Evolutionary conservation across 257 asterid genomes (phyloP), one percentile per base, ranked within the genome.

Genomic region (Ballota nigra): DNA sequence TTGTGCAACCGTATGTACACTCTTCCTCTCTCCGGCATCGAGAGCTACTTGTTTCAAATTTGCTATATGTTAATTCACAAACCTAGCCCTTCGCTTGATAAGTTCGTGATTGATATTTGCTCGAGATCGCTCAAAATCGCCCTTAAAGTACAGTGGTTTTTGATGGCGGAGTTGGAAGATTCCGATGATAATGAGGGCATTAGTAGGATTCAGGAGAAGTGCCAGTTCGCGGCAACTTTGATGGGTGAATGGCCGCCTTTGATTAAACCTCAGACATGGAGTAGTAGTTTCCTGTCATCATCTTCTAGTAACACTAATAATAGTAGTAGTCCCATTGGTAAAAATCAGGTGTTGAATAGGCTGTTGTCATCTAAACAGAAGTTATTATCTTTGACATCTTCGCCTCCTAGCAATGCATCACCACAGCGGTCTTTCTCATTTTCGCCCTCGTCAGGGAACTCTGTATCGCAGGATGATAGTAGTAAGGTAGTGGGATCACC

Each of bases 141-240:
- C 4, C 82, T 92, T 28, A 92, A 92, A 78, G 98, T 92, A 36
- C 93, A 92, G 68, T 92, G 98, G 98, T 87, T 92, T 81, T 72
- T 92, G 84, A 87, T 92, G 92, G 96, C 96, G 62, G 98, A 92
- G 89, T 80, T 92, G 80, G 98, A 92, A 83, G 98, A 92, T 76
- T 80, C 82, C 2, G 98, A 92, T 81, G 98, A 92, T 79, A 92
- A 86, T 75, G 96, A 92, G 60, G 98, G 96, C 53, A 87, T 92
- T 76, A 87, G 94, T 77, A 85, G 96, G 86, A 86, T 92, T 82
- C 96, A 92, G 82, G 98, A 92, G 82, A 92, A 89, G 80, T 92
- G 98, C 80, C 98, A 87, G 87, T 85, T 89, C 78, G 98, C 98
- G 0, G 96, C 96, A 66, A 92, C 98, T 75, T 83, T 92, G 77